Evolutionary conservation across 768 basidiomycete genomes (phyloP), one percentile per base, ranked within the genome.

Genomic region (Rhizopogon vinicolor): DNA sequence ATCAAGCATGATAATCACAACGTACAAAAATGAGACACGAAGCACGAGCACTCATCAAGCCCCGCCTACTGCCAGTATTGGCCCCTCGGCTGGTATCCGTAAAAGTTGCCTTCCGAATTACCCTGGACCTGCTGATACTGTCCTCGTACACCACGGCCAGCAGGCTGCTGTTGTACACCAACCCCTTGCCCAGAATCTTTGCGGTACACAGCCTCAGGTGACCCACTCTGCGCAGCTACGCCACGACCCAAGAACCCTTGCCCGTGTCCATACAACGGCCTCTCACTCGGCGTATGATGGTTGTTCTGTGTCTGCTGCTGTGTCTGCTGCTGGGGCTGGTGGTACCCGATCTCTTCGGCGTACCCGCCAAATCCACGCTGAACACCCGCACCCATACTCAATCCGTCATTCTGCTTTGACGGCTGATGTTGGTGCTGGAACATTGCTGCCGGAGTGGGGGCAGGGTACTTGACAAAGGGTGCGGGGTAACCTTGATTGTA

Each of bases 391-490:
- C 71, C 72, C 52, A 63, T 65, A 29, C 72, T 73, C 49, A 80
- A 80, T 37, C 78, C 71, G 52, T 78, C 78, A 12, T 66, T 75
- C 28, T 73, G 75, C 56, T 81, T 80, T 61, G 78, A 80, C 3
- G 75, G 71, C 54, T 80, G 79, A 2, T 49, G 48, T 37, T 49
- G 48, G 14, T 49, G 48, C 35, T 49, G 48, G 22, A 49, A 49
- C 48, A 49, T 49, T 5, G 48, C 48, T 14, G 87, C 85, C 14
- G 86, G 85, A 8, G 82, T 85, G 33, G 83, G 78, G 31, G 87
- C 69, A 2, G 87, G 87, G 64, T 90, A 91, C 71, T 91, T 87
- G 66, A 85, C 83, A 65, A 85, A 88, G 3, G 83, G 83, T 62
- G 87, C 85, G 7, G 87, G 85, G 10, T 81, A 80, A 13, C 75